Evolutionary conservation across 805 yeast species (phyloP), one percentile per base, ranked within the genome.

Genomic region (Starmerella sp.): DNA sequence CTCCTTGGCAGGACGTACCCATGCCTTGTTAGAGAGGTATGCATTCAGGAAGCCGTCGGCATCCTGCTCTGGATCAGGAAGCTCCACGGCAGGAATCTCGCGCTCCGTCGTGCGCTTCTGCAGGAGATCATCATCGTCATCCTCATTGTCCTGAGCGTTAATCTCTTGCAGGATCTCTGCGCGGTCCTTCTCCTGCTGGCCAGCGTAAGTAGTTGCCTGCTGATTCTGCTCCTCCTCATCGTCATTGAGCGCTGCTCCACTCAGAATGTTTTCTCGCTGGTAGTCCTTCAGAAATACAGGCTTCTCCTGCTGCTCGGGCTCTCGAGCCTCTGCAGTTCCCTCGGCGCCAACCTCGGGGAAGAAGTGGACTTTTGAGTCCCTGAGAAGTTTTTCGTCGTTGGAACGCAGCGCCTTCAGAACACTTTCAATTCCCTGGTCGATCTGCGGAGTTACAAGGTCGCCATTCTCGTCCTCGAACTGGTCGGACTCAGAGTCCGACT

Each of bases 391-490:
- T 3, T 36, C 45, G 55, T 78, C 75, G 55, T 93, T 91, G 52
- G 86, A 82, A 64, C 79, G 81, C 57, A 93, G 77, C 0, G 96
- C 84, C 15, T 72, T 65, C 50, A 93, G 69, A 2, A 93, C 95
- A 44, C 81, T 76, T 51, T 77, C 74, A 60, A 93, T 82, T 29
- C 95, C 95, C 17, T 75, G 69, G 59, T 93, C 97, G 9, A 93
- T 86, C 51, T 85, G 89, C 48, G 80, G 88, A 0, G 97, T 91
- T 52, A 87, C 75, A 51, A 93, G 73, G 34, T 89, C 95, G 52
- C 96, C 98, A 61, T 69, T 83, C 57, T 90, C 96, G 66, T 93
- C 98, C 70, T 91, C 98, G 4, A 82, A 88, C 66, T 87, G 95
- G 35, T 67, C 66, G 6, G 49, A 46, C 4, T 61, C 65, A 11